These are phyloP conservation scores for Plantago major DNA, from an alignment of 257 asterid species.

Conservation along the genomic window DNA sequence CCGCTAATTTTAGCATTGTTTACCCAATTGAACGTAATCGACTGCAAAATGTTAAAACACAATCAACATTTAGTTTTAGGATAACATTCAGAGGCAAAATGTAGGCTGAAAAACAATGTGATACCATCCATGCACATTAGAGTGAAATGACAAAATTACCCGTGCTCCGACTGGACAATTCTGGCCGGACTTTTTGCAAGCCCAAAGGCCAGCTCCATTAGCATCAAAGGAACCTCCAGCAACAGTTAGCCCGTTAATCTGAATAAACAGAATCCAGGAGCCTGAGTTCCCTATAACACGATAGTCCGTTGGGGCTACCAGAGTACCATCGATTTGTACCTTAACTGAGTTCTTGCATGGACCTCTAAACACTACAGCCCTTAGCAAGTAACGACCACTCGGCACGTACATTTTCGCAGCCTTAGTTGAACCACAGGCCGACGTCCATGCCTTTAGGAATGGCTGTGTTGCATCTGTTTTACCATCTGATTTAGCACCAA, in stretches of 20 bases:
- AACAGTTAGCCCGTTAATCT: conserved; percentile 39
- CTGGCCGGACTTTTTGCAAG: conserved; percentile 37
- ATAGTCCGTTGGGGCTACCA: conserved; percentile 51
- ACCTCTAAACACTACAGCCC: conserved; percentile 41
- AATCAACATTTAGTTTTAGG: neutral
- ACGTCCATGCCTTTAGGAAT: conserved; percentile 43
- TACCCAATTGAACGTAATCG: conserved; percentile 53
- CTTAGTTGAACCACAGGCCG: conserved; percentile 29
- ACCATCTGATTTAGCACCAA: conserved; percentile 52
- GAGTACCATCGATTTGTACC: conserved; percentile 48
- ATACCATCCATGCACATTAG: neutral
- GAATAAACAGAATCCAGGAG: conserved; percentile 53
- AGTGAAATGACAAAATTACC: conserved; percentile 30
- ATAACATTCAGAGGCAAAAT: no score
- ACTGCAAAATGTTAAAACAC: conserved; percentile 33
- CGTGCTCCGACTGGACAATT: conserved; percentile 65
- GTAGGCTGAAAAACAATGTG: no score
- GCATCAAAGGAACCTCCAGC: conserved; percentile 54
- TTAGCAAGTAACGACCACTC: conserved; percentile 25
- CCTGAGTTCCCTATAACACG: conserved; percentile 34
- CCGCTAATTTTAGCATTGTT: conserved; percentile 40
- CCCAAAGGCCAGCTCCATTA: conserved; percentile 54
- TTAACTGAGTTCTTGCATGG: conserved; percentile 48
- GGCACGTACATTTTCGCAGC: conserved; percentile 34
- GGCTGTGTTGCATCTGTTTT: conserved; percentile 42